Conservation (phyloP, 805 yeast species). For the Middelhovenomyces tepae region DNA sequence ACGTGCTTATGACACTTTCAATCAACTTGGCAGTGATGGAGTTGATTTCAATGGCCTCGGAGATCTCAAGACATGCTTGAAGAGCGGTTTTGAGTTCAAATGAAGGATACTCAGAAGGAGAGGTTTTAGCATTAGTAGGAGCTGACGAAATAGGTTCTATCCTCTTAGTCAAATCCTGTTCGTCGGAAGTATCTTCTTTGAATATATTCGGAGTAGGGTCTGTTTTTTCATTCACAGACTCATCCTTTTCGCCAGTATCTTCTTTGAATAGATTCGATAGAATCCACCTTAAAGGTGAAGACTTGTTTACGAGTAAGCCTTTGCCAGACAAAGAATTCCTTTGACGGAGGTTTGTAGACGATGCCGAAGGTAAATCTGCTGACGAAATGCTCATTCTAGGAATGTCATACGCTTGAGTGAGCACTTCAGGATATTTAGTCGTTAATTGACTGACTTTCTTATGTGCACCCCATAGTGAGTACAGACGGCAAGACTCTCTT, state of each 20-base stretch:
- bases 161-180: slow-evolving; percentile 14
- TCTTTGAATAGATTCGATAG: slow-evolving; percentile 6
- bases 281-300: slow-evolving; percentile 25
- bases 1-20: slow-evolving; percentile 31
- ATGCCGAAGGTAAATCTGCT: no score
- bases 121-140: no score
- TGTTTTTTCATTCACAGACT: no score
- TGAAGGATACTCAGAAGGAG: no score
- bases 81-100: slow-evolving; percentile 31
- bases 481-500: slow-evolving; percentile 26
- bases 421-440: slow-evolving; percentile 26
- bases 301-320: slow-evolving; percentile 14
- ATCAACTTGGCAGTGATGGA: slow-evolving; percentile 33
- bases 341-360: no score
- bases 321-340: no score
- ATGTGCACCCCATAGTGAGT: slow-evolving; percentile 19
- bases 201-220: no score
- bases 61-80: slow-evolving; percentile 40
- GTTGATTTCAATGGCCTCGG: slow-evolving; percentile 35
- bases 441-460: slow-evolving; percentile 14
- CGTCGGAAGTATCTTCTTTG: no score
- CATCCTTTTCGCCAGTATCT: slow-evolving; percentile 1
- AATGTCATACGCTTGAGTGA: slow-evolving; percentile 23
- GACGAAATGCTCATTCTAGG: slow-evolving; percentile 24
- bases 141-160: no score